phyloP scores from a whole-genome alignment of 805 yeast genomes.

The Blastobotrys robertii region DNA sequence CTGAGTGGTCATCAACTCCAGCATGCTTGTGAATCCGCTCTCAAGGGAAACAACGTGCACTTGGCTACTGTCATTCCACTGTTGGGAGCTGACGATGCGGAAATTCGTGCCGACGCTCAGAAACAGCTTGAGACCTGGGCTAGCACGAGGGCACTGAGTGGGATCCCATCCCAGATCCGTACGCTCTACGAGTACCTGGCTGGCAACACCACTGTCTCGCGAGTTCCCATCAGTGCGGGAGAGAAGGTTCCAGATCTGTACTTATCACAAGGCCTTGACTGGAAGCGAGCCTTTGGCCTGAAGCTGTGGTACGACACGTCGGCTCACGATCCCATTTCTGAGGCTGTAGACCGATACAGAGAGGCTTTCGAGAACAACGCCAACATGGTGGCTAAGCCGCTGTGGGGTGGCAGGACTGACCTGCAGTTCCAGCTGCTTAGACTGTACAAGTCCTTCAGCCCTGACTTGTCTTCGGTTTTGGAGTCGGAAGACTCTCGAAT shows the following conservation, averaged over 20 bases:
- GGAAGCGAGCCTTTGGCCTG: constrained; percentile 56
- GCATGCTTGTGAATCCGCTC: constrained; percentile 54
- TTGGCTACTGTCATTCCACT: constrained; percentile 60
- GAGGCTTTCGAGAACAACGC: constrained; percentile 10
- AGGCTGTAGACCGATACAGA: constrained; percentile 15
- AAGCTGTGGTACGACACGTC: constrained; percentile 48
- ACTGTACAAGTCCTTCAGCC: constrained; percentile 9
- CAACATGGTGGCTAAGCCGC: constrained; percentile 8
- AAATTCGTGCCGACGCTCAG: constrained; percentile 45
- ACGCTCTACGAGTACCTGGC: constrained; percentile 58
- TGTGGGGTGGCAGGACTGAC: constrained; percentile 1
- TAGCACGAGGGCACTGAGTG: constrained; percentile 30
- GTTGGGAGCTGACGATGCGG: constrained; percentile 59
- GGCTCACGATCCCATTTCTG: constrained; percentile 8
- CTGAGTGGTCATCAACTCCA: constrained; percentile 43
- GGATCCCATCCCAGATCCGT: constrained; percentile 45
- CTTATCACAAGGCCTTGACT: constrained; percentile 39
- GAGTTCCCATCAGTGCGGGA: constrained; percentile 4
- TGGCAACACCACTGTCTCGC: constrained; percentile 28
- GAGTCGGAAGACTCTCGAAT: constrained; percentile 12
- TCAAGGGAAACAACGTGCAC: constrained; percentile 54
- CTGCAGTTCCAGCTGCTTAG: constrained; percentile 9
- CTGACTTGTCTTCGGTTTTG: constrained; percentile 8
- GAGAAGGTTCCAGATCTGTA: constrained; percentile 11
- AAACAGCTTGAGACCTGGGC: constrained; percentile 63